Base-by-base conservation (phyloP, 1,284 basidiomycete species). In the Boletus semigastroideus region DNA sequence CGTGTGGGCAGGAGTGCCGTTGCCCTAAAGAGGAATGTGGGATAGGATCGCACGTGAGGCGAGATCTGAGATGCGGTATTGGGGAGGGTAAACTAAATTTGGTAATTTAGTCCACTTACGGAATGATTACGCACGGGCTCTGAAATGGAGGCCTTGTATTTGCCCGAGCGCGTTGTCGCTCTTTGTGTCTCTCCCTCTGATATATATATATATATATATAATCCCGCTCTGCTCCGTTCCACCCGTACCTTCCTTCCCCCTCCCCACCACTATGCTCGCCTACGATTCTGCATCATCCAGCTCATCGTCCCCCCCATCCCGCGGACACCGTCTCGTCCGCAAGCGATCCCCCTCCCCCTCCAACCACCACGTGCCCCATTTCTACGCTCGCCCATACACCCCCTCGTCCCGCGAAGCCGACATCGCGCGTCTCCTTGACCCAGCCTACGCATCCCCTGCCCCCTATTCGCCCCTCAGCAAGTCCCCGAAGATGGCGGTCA, bases 361-460 rank as follows among this genome's bases (percentile, higher is more conserved):
- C 3, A 8, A n/a, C 8, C 33, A 3, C 46, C 34, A 63, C 51
- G 30, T 41, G 22, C 14, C 36, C 27, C 28, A 40, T n/a, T 48
- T 25, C 25, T 51, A 50, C 28, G 20, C 61, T 1, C 66, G 65
- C 9, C 60, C 68, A 1, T 66, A 66, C 54, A 67, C 68, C 5
- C 65, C 65, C 0, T 67, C 68, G 1, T 64, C 65, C 0, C 68
- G 67, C 36, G 64, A 68, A 38, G 63, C 64, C 4, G 83, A 85
- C 69, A 74, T 84, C 59, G 76, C 79, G 5, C 79, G 82, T 42
- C 74, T 86, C 45, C 80, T 86, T 60, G 83, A 85, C 71, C 84
- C 83, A 10, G 71, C 80, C 19, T 85, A 86, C 69, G 72, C 78
- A 52, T 72, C 78, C 5, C 73, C 72, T 2, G 61, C 60, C 0